Evolutionary conservation across 768 basidiomycete genomes (phyloP).

Genomic region (Tremella mesenterica): DNA sequence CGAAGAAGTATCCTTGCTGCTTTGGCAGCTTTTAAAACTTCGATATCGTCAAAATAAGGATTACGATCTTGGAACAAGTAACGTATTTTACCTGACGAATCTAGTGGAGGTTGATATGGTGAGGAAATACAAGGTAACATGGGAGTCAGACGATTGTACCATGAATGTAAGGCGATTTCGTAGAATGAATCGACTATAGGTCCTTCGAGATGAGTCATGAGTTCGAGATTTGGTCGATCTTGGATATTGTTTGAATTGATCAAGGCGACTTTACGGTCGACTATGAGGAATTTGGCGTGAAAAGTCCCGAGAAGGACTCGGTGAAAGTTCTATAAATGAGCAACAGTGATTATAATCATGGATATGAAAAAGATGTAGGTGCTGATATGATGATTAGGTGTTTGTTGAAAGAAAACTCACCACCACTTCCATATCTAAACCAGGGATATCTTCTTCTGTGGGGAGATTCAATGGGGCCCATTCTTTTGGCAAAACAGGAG

Average conservation of each 20-base stretch:
- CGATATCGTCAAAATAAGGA: constrained; percentile 47
- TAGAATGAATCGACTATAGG: constrained; percentile 62
- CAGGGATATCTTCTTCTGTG: constrained; percentile 53
- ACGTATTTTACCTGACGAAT: constrained; percentile 24
- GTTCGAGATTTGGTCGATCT: constrained; percentile 48
- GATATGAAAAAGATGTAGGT: no score
- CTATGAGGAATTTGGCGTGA: constrained; percentile 62
- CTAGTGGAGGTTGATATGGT: constrained; percentile 38
- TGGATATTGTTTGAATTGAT: constrained; percentile 61
- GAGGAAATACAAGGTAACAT: constrained; percentile 37
- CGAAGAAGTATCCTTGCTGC: constrained; percentile 45
- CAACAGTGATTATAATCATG: no score
- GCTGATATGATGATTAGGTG: not conserved
- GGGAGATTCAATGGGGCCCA: constrained; percentile 54
- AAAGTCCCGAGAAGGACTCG: constrained; percentile 58
- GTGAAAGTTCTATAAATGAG: constrained; percentile 40
- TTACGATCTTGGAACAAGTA: constrained; percentile 50
- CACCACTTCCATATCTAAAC: constrained; percentile 56
- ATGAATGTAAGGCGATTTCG: constrained; percentile 60
- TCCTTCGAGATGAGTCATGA: constrained; percentile 65
- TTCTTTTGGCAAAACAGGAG: constrained; percentile 49
- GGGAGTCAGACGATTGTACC: constrained; percentile 47
- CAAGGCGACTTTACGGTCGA: constrained; percentile 60
- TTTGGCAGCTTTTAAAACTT: constrained; percentile 46
- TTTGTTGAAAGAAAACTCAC: constrained; percentile 15